These are phyloP conservation scores for Carallia pectinifolia DNA, from an alignment of 345 rosid species.

Conservation along the genomic window DNA sequence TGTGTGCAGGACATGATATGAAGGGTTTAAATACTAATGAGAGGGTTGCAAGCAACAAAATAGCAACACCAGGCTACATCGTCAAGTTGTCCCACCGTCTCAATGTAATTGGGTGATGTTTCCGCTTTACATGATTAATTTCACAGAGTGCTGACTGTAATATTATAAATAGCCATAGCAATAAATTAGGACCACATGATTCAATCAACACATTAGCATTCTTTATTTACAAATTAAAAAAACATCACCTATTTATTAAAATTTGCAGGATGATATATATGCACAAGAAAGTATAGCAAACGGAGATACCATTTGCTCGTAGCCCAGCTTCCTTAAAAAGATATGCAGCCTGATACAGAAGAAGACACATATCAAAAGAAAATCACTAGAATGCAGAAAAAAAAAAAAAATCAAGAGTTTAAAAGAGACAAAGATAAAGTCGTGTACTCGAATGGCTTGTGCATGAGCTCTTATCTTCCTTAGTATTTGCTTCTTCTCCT, in stretches of 20 bases:
- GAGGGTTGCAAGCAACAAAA: too few relatives aligned
- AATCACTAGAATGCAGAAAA: neutral
- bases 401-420: neutral
- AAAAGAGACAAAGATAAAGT: neutral
- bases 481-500: slow-evolving; percentile 59
- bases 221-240: slow-evolving; percentile 2
- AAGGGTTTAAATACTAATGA: too few relatives aligned
- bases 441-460: slow-evolving; percentile 73
- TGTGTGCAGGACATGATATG: too few relatives aligned
- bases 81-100: too few relatives aligned
- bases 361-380: neutral
- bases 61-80: too few relatives aligned
- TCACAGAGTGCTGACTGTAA: neutral
- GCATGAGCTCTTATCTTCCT: slow-evolving; percentile 95
- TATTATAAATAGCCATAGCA: neutral
- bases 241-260: neutral
- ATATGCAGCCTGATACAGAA: slow-evolving; percentile 28
- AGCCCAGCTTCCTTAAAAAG: slow-evolving; percentile 28
- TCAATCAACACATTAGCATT: too few relatives aligned
- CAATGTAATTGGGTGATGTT: too few relatives aligned
- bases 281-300: neutral
- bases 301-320: slow-evolving; percentile 18
- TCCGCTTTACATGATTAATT: neutral
- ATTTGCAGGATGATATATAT: neutral
- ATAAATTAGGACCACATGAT: too few relatives aligned